Evolutionary conservation across 1,284 basidiomycete species (phyloP), one percentile per base, ranked within the genome.

Genomic region (Athelia sp.): DNA sequence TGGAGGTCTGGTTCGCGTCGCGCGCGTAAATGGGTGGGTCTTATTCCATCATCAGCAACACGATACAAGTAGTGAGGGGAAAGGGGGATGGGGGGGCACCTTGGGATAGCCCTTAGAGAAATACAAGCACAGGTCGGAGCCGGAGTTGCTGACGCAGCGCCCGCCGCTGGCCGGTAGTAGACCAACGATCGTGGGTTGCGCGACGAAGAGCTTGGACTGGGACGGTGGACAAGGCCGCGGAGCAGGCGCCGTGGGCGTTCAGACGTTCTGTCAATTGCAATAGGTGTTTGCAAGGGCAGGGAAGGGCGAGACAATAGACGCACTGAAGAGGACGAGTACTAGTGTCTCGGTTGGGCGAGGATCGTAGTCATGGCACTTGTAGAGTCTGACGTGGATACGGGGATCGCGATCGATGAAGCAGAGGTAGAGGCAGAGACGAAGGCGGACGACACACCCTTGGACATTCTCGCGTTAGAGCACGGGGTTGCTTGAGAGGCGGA

Each of bases 81-180:
- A n/a, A n/a, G n/a, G n/a, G n/a, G n/a, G n/a, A n/a, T n/a, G n/a
- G n/a, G n/a, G n/a, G n/a, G n/a, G n/a, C n/a, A n/a, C n/a, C n/a
- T 74, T 47, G n/a, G 32, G 29, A 24, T 24, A 53, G 36, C 49
- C 17, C 21, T 47, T 53, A 14, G 24, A 21, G 48, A 54, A 52
- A 26, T 50, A 46, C 21, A 54, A 42, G 19, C 50, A 45, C 56
- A n/a, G 49, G 11, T 60, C 49, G 10, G 45, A 21, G 50, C 71
- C 71, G 4, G 70, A 70, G 53, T 75, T 75, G n/a, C 75, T 74
- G 38, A 74, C 71, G 57, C 76, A 79, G 4, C 69, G 70, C 0
- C 70, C 62, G 26, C 48, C 45, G 26, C 54, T 49, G 50, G 14
- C 65, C 66, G 8, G 65, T 66, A 4, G 64, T 62, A 26, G 65